phyloP scores from a whole-genome alignment of 768 basidiomycete genomes.

The Hypsizygus marmoreus region DNA sequence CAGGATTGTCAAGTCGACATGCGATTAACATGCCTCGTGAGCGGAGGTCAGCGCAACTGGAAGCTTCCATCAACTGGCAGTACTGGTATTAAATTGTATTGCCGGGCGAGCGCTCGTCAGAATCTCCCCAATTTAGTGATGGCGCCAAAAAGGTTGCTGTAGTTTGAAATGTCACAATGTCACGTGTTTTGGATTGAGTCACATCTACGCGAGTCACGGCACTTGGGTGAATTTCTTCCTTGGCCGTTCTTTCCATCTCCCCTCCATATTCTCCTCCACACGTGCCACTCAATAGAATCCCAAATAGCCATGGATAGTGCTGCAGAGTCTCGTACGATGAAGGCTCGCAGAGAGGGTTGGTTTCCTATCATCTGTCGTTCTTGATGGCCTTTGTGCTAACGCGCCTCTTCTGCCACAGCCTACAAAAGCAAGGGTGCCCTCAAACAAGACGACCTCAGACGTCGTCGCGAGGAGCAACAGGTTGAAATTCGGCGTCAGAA shows the following conservation, averaged over 20 bases:
- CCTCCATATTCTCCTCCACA: constrained; percentile 25
- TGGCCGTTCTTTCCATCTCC: constrained; percentile 29
- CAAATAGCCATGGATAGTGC: constrained; percentile 39
- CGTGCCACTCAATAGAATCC: constrained; percentile 23
- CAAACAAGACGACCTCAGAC: constrained; percentile 91
- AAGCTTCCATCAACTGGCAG: no score
- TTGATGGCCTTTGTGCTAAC: constrained; percentile 35
- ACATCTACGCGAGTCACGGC: constrained; percentile 23
- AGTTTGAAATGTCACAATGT: constrained; percentile 18
- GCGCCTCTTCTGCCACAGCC: constrained; percentile 49
- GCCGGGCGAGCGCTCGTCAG: no score
- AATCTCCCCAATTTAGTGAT: no score
- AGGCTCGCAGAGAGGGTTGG: constrained; percentile 73
- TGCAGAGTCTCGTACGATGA: constrained; percentile 67
- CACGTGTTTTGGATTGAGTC: constrained; percentile 30
- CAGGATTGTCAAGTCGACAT: no score
- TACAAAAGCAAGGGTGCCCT: constrained; percentile 91
- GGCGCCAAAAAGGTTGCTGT: constrained; percentile 11
- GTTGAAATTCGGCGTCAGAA: constrained; percentile 99
- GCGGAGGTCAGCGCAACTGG: no score
- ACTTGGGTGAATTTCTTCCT: constrained; percentile 27
- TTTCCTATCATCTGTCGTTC: constrained; percentile 24
- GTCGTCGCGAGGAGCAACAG: constrained; percentile 96
- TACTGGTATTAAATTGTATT: no score
- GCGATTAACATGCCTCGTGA: no score